Evolutionary conservation across 306 rosid species (phyloP).

Genomic region (Quercus gilva): DNA sequence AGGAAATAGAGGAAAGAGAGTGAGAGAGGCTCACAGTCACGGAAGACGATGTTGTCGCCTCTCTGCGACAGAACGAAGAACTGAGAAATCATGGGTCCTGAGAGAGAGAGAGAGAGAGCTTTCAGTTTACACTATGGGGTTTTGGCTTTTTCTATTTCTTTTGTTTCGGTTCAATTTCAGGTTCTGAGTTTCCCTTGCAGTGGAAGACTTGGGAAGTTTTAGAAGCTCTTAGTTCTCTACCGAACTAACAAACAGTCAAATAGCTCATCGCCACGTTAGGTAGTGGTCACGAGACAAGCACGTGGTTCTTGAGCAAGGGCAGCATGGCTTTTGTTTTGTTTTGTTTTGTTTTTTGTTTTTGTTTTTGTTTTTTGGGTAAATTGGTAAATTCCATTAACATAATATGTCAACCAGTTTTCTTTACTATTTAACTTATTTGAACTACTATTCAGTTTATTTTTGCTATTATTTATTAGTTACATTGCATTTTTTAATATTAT

Average conservation of each 20-base stretch:
- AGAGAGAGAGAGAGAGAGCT: no score
- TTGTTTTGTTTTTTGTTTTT: no score
- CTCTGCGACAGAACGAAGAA: constrained; percentile 91
- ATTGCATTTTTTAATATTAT: no score
- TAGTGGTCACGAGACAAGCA: constrained; percentile 9
- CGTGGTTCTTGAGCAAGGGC: neutral
- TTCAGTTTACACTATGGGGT: no score
- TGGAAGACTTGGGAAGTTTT: neutral
- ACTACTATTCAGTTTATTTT: no score
- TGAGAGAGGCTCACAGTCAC: constrained; percentile 56
- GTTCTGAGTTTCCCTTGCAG: neutral
- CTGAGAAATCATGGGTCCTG: constrained; percentile 70
- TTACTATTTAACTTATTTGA: no score
- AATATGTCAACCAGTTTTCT: no score
- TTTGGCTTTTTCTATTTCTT: neutral
- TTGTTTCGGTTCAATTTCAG: neutral
- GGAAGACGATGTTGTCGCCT: constrained; percentile 93
- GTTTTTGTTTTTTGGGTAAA: no score
- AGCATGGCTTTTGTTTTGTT: no score
- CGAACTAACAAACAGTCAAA: neutral
- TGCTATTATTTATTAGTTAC: no score
- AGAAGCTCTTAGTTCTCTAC: neutral
- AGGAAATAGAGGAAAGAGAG: neutral
- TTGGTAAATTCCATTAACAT: rapidly evolving
- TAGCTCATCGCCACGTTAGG: constrained; percentile 21